A percentile compares a stretch with the other conserved stretches of the same genome.
Conservation (phyloP, 495 filamentous ascomycete genomes). For the Monascus purpureus region DNA sequence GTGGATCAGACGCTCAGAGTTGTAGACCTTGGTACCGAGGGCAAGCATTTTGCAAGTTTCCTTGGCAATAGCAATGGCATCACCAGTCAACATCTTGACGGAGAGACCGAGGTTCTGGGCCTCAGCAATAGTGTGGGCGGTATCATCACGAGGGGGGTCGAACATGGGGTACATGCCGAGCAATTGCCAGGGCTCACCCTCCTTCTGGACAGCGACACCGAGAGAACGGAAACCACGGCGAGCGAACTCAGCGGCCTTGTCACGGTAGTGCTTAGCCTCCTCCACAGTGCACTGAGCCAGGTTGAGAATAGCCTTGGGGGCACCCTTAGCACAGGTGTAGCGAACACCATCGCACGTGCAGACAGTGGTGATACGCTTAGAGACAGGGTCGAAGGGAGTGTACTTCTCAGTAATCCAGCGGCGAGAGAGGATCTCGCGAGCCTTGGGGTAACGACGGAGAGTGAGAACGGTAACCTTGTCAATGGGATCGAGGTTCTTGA, state of each 20-base stretch:
- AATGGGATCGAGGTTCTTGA: constrained; percentile 65
- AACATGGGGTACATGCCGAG: constrained; percentile 70
- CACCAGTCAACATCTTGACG: constrained; percentile 72
- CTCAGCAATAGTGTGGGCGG: constrained; percentile 63
- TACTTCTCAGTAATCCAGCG: constrained; percentile 65
- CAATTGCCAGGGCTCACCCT: constrained; percentile 52
- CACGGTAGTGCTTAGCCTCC: constrained; percentile 49
- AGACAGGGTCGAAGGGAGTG: constrained; percentile 66
- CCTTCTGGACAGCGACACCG: constrained; percentile 58
- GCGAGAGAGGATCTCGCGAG: constrained; percentile 51
- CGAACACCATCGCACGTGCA: constrained; percentile 52
- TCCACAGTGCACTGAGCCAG: constrained; percentile 50
- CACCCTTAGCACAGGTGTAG: constrained; percentile 59
- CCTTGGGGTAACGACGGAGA: constrained; percentile 60
- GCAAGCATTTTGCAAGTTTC: constrained; percentile 73
- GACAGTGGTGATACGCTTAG: constrained; percentile 60
- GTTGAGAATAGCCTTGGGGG: constrained; percentile 58
- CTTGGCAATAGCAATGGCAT: constrained; percentile 66
- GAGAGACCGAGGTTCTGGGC: constrained; percentile 62
- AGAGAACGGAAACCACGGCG: constrained; percentile 72
- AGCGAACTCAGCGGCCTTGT: constrained; percentile 60
- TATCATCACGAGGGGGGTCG: constrained; percentile 65
- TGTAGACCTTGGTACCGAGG: constrained; percentile 65
- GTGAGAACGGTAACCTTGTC: constrained; percentile 66
- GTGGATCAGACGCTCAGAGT: constrained; percentile 60